phyloP scores from a whole-genome alignment of 2,329 filamentous ascomycete genomes.

The Thielaviopsis ethacetica region DNA sequence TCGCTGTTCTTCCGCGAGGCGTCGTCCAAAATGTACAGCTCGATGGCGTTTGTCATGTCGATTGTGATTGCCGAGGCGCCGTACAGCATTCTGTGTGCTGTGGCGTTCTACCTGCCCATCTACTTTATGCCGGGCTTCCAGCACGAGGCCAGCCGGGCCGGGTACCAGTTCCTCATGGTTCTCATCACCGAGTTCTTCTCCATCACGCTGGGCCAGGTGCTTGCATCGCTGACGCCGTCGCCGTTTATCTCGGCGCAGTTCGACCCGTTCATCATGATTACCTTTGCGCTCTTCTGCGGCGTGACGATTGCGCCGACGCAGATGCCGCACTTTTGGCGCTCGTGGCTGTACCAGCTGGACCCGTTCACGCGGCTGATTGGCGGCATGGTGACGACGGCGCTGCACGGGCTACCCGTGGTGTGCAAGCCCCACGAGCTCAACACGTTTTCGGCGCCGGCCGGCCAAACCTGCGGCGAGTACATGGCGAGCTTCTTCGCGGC shows the following conservation, averaged over 20 bases:
- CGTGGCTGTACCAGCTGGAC: slow-evolving; percentile 69
- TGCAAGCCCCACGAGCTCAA: slow-evolving; percentile 50
- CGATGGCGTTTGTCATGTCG: slow-evolving; percentile 59
- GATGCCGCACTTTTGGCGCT: slow-evolving; percentile 64
- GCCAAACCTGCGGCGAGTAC: slow-evolving; percentile 57
- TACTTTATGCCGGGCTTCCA: slow-evolving; percentile 76
- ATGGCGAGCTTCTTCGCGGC: slow-evolving; percentile 52
- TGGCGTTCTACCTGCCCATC: slow-evolving; percentile 64
- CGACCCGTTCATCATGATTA: slow-evolving; percentile 70
- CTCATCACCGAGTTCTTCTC: slow-evolving; percentile 73
- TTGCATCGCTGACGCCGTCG: slow-evolving; percentile 62
- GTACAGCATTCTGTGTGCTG: slow-evolving; percentile 64
- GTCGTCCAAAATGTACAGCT: slow-evolving; percentile 71
- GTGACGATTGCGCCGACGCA: slow-evolving; percentile 65
- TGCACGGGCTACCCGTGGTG: slow-evolving; percentile 46
- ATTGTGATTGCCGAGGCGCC: slow-evolving; percentile 76
- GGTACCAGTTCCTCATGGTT: slow-evolving; percentile 76
- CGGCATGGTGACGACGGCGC: slow-evolving; percentile 63
- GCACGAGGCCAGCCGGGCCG: slow-evolving; percentile 44
- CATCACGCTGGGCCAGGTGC: slow-evolving; percentile 60
- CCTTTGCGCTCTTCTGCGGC: slow-evolving; percentile 74
- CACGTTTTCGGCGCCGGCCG: slow-evolving; percentile 47
- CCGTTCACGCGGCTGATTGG: slow-evolving; percentile 71
- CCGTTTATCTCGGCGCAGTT: slow-evolving; percentile 65
- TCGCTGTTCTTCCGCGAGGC: slow-evolving; percentile 76